These are phyloP conservation scores for Tulasnella sp. DNA, from an alignment of 768 basidiomycete genomes.

Conservation along the genomic window DNA sequence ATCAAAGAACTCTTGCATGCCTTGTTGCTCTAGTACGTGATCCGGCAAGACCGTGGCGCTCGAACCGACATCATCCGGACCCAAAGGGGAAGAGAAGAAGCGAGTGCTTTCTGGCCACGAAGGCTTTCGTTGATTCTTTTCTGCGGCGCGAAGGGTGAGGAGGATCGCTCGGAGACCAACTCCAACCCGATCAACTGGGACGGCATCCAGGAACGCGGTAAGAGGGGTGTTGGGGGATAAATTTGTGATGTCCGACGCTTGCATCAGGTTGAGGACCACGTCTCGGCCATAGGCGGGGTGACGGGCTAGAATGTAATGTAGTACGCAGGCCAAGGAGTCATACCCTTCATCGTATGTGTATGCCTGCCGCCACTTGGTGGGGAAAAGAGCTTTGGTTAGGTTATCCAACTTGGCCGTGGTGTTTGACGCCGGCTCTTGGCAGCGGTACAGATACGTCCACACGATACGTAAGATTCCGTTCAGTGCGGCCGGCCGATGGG, in stretches of 20 bases:
- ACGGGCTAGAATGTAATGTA: constrained; percentile 78
- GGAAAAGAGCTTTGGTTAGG: constrained; percentile 74
- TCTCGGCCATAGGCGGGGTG: constrained; percentile 84
- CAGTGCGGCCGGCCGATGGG: constrained; percentile 63
- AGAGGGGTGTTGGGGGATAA: constrained; percentile 11
- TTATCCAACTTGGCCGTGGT: constrained; percentile 75
- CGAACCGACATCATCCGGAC: constrained; percentile 51
- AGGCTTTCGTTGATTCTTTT: constrained; percentile 66
- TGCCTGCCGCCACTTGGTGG: constrained; percentile 57
- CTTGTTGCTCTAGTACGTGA: constrained; percentile 55
- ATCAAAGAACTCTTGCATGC: constrained; percentile 69
- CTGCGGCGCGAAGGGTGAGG: constrained; percentile 64
- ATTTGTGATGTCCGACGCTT: constrained; percentile 52
- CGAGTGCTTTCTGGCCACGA: constrained; percentile 75
- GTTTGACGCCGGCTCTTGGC: constrained; percentile 77
- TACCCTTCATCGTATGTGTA: constrained; percentile 70
- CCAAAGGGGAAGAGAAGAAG: constrained; percentile 56
- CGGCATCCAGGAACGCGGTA: constrained; percentile 37
- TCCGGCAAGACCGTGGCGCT: constrained; percentile 59
- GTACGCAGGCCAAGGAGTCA: constrained; percentile 70
- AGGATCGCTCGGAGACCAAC: constrained; percentile 76
- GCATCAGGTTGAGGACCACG: constrained; percentile 72
- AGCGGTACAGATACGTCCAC: constrained; percentile 96
- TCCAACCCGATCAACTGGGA: constrained; percentile 60
- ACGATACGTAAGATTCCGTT: constrained; percentile 79